Conservation (phyloP, 140 eudicot species). For the Oenanthe javanica region DNA sequence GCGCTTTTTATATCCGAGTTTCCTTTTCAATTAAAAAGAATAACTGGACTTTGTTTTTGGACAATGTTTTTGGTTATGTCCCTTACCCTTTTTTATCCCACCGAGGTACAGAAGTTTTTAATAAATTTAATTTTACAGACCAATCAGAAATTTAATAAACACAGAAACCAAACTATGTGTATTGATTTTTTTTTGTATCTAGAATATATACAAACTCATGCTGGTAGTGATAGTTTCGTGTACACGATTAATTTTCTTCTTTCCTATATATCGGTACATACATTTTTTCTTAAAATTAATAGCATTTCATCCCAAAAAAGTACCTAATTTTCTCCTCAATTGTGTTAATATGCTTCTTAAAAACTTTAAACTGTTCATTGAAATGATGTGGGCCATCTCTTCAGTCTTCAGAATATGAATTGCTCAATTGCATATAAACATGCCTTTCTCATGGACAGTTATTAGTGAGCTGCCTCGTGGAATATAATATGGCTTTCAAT, state of each 20-base stretch:
- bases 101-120: background rate
- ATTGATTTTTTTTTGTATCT: background rate
- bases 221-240: background rate
- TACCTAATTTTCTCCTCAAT: background rate
- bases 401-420: background rate
- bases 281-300: too few relatives aligned
- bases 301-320: background rate
- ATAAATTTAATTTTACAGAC: background rate
- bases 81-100: background rate
- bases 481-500: background rate
- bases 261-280: too few relatives aligned
- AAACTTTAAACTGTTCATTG: background rate
- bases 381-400: background rate
- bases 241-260: background rate
- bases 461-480: background rate
- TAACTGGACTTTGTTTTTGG: background rate
- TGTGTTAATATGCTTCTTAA: background rate
- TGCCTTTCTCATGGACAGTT: background rate
- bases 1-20: too few relatives aligned
- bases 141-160: background rate
- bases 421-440: background rate
- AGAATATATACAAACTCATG: background rate
- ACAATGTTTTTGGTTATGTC: background rate
- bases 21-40: background rate
- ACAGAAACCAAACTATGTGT: background rate